These are phyloP conservation scores for Annulohypoxylon maeteangense DNA, from an alignment of 495 filamentous ascomycete species.

Conservation along the genomic window DNA sequence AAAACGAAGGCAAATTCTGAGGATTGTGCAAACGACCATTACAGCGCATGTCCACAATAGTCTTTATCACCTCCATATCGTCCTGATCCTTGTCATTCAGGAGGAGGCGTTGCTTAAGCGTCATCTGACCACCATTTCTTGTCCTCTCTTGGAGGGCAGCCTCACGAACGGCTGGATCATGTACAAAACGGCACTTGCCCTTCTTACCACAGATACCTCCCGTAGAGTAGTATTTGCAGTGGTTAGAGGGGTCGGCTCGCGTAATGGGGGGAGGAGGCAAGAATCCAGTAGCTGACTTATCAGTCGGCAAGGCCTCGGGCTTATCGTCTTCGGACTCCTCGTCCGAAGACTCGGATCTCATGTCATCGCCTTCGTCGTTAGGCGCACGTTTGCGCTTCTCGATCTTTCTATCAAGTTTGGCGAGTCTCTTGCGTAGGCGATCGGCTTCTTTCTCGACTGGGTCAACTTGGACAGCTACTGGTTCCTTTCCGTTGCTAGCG, in stretches of 20 bases:
- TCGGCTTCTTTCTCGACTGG: constrained; percentile 59
- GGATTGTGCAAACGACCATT: constrained; percentile 46
- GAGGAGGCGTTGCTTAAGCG: constrained; percentile 64
- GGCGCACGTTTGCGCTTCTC: constrained; percentile 66
- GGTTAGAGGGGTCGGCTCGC: constrained; percentile 63
- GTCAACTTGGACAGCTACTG: constrained; percentile 46
- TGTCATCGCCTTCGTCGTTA: constrained; percentile 67
- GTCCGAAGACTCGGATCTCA: constrained; percentile 55
- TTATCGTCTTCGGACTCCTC: constrained; percentile 58
- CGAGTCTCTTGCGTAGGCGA: constrained; percentile 61
- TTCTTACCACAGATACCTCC: constrained; percentile 70
- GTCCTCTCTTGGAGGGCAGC: constrained; percentile 64
- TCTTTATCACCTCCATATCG: constrained; percentile 65
- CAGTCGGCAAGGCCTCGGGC: constrained; percentile 59
- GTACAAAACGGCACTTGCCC: constrained; percentile 72
- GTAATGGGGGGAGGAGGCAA: constrained; percentile 55
- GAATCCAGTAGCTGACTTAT: constrained; percentile 38
- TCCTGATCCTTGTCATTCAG: constrained; percentile 68
- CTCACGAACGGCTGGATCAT: constrained; percentile 63
- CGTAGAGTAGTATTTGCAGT: constrained; percentile 70
- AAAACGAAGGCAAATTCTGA: constrained; percentile 21
- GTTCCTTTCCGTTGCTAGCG: constrained; percentile 42
- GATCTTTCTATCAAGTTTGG: constrained; percentile 63
- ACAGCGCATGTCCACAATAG: constrained; percentile 52
- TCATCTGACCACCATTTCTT: constrained; percentile 65